Conservation (phyloP, 352 stramenopile genomes). For the Phytophthora cryptogea region DNA sequence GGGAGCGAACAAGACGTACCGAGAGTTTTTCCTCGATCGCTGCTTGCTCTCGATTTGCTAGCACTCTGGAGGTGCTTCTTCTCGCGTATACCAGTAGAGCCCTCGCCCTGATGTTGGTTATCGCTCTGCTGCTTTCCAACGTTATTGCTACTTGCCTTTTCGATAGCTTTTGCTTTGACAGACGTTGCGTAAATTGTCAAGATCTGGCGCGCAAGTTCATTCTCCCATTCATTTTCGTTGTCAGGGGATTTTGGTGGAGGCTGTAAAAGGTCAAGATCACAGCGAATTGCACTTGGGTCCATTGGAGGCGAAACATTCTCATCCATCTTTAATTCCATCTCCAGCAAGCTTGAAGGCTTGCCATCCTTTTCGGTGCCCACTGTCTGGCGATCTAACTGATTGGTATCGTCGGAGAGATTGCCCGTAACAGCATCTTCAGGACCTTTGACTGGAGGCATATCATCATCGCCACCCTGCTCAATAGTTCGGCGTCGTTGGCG, state of each 20-base stretch:
- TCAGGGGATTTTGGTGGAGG: conserved; percentile 52
- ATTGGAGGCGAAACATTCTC: background rate
- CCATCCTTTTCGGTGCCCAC: background rate
- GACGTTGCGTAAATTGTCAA: conserved; percentile 87
- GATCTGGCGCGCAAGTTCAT: conserved; percentile 90
- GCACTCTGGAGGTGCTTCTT: conserved; percentile 1
- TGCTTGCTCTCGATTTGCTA: background rate
- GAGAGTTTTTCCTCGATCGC: background rate
- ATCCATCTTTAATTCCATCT: background rate
- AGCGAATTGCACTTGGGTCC: conserved; percentile 21
- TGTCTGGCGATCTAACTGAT: background rate
- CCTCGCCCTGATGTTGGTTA: background rate
- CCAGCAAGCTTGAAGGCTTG: background rate
- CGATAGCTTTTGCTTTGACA: conserved; percentile 58
- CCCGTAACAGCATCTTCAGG: background rate
- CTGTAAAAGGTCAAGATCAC: conserved; percentile 61
- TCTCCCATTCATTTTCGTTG: conserved; percentile 88
- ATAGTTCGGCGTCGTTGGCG: conserved; percentile 20
- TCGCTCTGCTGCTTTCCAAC: conserved; percentile 8
- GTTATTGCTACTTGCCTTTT: conserved; percentile 9
- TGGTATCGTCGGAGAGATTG: background rate
- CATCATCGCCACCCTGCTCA: background rate
- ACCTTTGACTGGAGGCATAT: background rate
- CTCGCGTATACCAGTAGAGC: background rate
- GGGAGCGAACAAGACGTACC: conserved; percentile 26